Evolutionary conservation across 1,139 yeast genomes (phyloP).

Genomic region (Geotrichum australiense): DNA sequence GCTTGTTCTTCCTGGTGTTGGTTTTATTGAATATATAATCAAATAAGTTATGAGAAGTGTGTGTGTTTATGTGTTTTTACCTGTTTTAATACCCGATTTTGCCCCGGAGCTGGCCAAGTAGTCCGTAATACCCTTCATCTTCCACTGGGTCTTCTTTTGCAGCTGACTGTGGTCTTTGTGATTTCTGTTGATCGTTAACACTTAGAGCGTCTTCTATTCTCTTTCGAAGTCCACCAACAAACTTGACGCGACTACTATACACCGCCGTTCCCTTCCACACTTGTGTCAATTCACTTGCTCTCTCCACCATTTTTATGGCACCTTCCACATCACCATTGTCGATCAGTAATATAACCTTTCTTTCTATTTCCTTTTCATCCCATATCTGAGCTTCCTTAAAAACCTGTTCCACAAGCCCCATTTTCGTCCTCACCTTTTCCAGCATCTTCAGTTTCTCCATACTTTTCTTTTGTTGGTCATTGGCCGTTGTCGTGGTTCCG

Average conservation of each 20-base stretch:
- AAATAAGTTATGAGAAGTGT: not conserved
- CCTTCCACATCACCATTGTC: slow-evolving; percentile 22
- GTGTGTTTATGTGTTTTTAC: not conserved
- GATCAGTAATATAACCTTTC: slow-evolving; percentile 21
- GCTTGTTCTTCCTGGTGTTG: not conserved
- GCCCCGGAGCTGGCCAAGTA: slow-evolving; percentile 22
- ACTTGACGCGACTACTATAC: slow-evolving; percentile 22
- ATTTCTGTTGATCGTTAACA: slow-evolving; percentile 6
- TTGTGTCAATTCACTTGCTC: slow-evolving; percentile 22
- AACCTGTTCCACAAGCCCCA: slow-evolving; percentile 28
- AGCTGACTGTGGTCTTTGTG: slow-evolving; percentile 6
- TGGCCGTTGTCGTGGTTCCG: not conserved
- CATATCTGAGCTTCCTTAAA: slow-evolving; percentile 27
- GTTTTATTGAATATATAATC: not conserved
- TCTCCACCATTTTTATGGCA: slow-evolving; percentile 24
- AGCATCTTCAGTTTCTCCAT: slow-evolving; percentile 26
- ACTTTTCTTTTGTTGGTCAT: not conserved
- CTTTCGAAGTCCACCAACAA: slow-evolving; percentile 25
- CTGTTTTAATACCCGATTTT: slow-evolving; percentile 21
- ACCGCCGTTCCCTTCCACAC: slow-evolving; percentile 31
- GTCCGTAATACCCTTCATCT: slow-evolving; percentile 20
- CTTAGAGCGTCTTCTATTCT: slow-evolving; percentile 23
- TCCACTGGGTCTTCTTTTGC: not conserved
- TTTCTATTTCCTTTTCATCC: slow-evolving; percentile 22
- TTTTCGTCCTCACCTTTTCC: slow-evolving; percentile 26